Evolutionary conservation across 257 asterid genomes (phyloP).

Genomic region (Nicotiana otophora): DNA sequence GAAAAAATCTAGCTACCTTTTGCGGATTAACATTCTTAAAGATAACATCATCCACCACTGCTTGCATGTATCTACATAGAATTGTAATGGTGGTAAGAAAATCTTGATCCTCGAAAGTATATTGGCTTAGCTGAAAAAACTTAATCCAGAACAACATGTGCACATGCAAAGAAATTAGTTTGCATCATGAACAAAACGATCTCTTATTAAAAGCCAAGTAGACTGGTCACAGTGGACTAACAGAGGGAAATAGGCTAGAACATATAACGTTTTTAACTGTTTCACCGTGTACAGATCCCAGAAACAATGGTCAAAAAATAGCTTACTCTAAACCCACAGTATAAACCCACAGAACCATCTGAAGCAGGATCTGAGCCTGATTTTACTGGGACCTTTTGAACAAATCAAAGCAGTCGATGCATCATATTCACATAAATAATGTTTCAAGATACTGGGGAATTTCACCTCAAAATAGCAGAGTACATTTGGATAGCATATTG

Average conservation of each 20-base stretch:
- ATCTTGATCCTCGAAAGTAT: neutral
- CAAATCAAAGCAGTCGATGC: neutral
- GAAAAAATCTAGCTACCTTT: conserved; percentile 44
- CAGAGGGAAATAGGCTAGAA: neutral
- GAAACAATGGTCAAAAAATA: neutral
- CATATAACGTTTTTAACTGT: neutral
- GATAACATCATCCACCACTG: conserved; percentile 80
- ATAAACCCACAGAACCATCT: neutral
- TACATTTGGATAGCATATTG: neutral
- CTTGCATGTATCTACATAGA: conserved; percentile 87
- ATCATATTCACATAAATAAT: neutral
- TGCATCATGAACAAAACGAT: neutral
- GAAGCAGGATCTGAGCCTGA: neutral
- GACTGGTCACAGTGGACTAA: neutral
- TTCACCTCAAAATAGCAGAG: neutral
- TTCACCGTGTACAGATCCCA: neutral
- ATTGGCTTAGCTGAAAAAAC: neutral
- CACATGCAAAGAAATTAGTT: neutral
- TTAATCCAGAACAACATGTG: neutral
- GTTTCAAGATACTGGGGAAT: neutral
- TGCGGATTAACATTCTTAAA: conserved; percentile 62
- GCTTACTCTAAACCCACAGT: neutral
- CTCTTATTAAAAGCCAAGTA: neutral
- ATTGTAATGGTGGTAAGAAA: conserved; percentile 12
- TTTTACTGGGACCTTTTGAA: neutral